These are phyloP conservation scores for Firmiana major DNA, from an alignment of 345 rosid genomes.

Conservation along the genomic window DNA sequence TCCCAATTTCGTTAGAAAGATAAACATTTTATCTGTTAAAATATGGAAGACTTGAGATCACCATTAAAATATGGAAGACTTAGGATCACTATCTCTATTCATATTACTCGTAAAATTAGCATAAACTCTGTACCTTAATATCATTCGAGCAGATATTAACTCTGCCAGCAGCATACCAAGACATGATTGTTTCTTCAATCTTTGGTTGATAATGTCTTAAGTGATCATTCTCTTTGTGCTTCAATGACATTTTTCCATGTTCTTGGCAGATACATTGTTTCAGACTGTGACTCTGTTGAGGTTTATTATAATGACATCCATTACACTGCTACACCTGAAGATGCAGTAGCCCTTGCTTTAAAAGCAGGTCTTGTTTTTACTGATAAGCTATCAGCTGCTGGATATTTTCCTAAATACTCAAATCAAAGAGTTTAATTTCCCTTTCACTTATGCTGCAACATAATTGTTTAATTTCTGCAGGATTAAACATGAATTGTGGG, in stretches of 20 bases:
- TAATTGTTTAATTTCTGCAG: slow-evolving; percentile 12
- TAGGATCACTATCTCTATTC: not conserved
- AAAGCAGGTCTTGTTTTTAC: slow-evolving; percentile 32
- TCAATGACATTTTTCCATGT: not conserved
- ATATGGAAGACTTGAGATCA: not conserved
- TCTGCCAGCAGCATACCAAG: no score
- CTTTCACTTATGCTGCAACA: not conserved
- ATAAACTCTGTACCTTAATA: not conserved
- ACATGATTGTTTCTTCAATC: not conserved
- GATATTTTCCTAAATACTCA: not conserved
- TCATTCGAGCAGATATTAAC: not conserved
- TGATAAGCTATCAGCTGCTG: not conserved
- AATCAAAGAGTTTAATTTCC: not conserved
- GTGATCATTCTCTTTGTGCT: not conserved
- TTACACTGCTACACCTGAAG: slow-evolving; percentile 51
- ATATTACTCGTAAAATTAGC: not conserved
- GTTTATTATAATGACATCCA: slow-evolving; percentile 28
- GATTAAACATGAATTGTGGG: slow-evolving; percentile 52
- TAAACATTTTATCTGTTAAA: not conserved
- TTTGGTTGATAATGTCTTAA: not conserved
- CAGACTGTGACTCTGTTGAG: slow-evolving; percentile 65
- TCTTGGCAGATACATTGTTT: slow-evolving; percentile 40
- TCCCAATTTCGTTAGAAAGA: not conserved
- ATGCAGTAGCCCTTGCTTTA: slow-evolving; percentile 47
- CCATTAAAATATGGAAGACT: no score